phyloP scores from a whole-genome alignment of 2,329 filamentous ascomycete species.

The Cadophora gregata region DNA sequence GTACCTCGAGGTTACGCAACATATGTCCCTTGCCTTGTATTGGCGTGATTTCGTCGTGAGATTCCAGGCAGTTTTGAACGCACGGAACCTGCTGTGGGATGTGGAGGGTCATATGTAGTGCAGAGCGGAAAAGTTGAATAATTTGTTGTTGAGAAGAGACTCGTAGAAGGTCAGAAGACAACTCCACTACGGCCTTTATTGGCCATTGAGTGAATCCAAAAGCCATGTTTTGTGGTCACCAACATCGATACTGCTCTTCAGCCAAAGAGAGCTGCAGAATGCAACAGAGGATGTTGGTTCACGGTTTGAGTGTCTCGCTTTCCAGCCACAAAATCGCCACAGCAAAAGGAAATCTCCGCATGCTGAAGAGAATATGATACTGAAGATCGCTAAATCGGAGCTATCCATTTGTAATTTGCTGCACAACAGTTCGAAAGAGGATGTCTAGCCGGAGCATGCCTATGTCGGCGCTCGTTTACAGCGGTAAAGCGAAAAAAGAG shows the following conservation, averaged over 20 bases:
- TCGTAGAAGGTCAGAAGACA: not conserved
- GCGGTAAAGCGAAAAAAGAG: not conserved
- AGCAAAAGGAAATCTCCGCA: not conserved
- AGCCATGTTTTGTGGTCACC: not conserved
- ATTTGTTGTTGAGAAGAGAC: not conserved
- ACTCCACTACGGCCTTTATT: not conserved
- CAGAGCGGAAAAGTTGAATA: too few relatives aligned
- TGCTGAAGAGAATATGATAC: not conserved
- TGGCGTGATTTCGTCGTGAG: not conserved
- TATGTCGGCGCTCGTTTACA: conserved; percentile 2
- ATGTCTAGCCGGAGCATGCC: not conserved
- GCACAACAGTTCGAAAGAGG: not conserved
- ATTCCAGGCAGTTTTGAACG: not conserved
- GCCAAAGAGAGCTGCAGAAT: not conserved
- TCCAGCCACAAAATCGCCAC: not conserved
- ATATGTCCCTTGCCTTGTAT: not conserved
- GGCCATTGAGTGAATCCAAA: not conserved
- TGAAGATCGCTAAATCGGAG: not conserved
- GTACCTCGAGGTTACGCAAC: not conserved
- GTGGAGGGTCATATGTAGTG: not conserved
- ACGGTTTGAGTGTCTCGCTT: not conserved
- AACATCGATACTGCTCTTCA: not conserved
- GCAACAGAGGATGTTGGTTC: conserved; percentile 7
- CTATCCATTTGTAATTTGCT: not conserved
- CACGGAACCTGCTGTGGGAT: not conserved